These are phyloP conservation scores for Coniosporium uncinatum DNA, from an alignment of 2,329 filamentous ascomycete genomes.

Conservation along the genomic window DNA sequence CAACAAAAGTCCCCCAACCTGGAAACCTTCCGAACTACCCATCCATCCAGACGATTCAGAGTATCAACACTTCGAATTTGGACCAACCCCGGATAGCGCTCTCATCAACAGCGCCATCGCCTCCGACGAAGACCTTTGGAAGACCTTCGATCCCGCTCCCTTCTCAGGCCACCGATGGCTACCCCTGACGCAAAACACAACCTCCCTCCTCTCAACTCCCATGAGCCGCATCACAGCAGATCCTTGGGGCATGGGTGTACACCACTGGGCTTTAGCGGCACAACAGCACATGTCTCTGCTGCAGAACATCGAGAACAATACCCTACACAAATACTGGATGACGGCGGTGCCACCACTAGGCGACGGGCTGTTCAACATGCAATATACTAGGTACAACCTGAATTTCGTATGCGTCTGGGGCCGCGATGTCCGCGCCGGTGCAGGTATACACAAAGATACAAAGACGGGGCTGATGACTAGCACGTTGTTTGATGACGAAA, in stretches of 20 bases:
- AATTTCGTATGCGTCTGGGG: constrained; percentile 38
- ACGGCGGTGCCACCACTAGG: constrained; percentile 42
- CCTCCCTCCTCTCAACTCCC: constrained; percentile 35
- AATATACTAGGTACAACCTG: constrained; percentile 47
- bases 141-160: constrained; percentile 23
- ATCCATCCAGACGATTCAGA: background rate
- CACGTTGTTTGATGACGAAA: constrained; percentile 29
- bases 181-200: constrained; percentile 29
- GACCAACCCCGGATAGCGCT: constrained; percentile 20
- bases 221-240: constrained; percentile 43
- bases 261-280: constrained; percentile 43
- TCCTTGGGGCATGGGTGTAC: constrained; percentile 33
- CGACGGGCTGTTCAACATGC: constrained; percentile 46
- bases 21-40: background rate
- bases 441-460: no score
- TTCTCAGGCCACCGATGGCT: constrained; percentile 45
- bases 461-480: constrained; percentile 41
- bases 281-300: constrained; percentile 35
- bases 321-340: constrained; percentile 11
- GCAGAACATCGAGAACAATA: constrained; percentile 13
- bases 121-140: no score
- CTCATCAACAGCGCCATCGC: constrained; percentile 14
- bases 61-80: background rate
- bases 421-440: no score
- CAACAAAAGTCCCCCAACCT: background rate